These are phyloP conservation scores for Pichia nanzhaoensis DNA, from an alignment of 805 yeast genomes.

Conservation along the genomic window DNA sequence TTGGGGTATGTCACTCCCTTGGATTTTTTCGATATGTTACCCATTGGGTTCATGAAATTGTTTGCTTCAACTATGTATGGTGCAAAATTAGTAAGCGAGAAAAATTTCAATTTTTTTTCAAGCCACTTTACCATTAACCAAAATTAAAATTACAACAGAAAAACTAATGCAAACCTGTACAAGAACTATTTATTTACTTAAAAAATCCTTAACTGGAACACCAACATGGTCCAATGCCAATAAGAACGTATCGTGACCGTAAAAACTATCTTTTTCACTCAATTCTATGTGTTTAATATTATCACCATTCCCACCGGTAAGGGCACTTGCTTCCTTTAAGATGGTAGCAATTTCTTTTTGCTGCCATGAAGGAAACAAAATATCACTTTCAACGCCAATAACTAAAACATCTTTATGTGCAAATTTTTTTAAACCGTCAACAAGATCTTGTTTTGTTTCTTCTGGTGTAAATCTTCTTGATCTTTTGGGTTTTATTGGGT, in stretches of 20 bases:
- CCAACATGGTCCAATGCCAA: slow-evolving; percentile 77
- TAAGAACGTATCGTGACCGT: slow-evolving; percentile 89
- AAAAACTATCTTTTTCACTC: slow-evolving; percentile 68
- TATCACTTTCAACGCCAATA: slow-evolving; percentile 90
- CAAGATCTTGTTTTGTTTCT: slow-evolving; percentile 54
- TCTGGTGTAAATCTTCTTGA: slow-evolving; percentile 42
- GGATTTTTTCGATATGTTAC: neutral
- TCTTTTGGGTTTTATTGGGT: slow-evolving; percentile 50
- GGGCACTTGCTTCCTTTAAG: slow-evolving; percentile 33
- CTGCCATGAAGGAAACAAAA: slow-evolving; percentile 91
- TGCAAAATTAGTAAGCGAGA: no score
- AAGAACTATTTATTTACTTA: slow-evolving; percentile 21
- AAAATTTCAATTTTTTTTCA: no score
- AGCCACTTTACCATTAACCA: no score
- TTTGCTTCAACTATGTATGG: no score
- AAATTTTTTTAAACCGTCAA: slow-evolving; percentile 56
- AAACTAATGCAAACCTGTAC: neutral
- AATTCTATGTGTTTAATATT: slow-evolving; percentile 63
- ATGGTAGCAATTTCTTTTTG: slow-evolving; percentile 72
- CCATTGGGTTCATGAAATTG: no score
- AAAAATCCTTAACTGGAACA: slow-evolving; percentile 59
- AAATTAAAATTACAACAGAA: neutral
- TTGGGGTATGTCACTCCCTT: slow-evolving; percentile 7
- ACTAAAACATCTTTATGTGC: slow-evolving; percentile 63
- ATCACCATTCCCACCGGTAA: slow-evolving; percentile 31